Base-by-base conservation (phyloP, 345 rosid genomes). In the Xanthoceras sorbifolium region DNA sequence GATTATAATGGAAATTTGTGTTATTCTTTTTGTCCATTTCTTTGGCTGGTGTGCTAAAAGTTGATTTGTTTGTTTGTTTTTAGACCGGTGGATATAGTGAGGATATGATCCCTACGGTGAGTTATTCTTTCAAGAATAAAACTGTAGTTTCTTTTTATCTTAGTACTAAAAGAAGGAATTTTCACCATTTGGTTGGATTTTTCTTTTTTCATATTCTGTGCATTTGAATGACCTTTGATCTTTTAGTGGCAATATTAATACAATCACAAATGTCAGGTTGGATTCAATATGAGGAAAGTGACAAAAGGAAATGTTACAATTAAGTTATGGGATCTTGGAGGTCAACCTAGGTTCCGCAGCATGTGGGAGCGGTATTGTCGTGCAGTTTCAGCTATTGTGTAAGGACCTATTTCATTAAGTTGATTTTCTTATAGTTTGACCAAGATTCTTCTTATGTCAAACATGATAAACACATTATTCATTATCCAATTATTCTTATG, bases 321-420 rank as follows among this genome's bases (percentile, higher is more conserved):
- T 73, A 94, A 92, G 83, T 82, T 94, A 79, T 94, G 98, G 97
- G 98, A 93, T 86, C 97, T 90, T 36, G 98, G 98, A 75, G 98
- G 98, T 85, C 92, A 92, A 76, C 98, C 98, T 65, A 88, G 98
- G 83, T 91, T 93, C 80, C 97, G 98, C 82, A 91, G 98, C 70
- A 93, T 93, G 98, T 93, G 97, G 98, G 97, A 93, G 84, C 86
- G 98, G 31, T 93, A 93, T 62, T 93, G 97, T 40, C 98, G 97
- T 80, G 88, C 97, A 32, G 97, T 91, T 81, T 91, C 97, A 68
- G 94, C 98, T 11, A 91, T 93, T 67, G 97, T 91, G 98, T 93
- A 90, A 75, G 79, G 15, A 71, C 64, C 80, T 75, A 26, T 23
- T 69, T 76, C 34, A 62, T 12, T 20, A 3, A 40, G 65, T 66